Evolutionary conservation across 2,329 filamentous ascomycete species (phyloP).

Genomic region (Trichoderma sp.): DNA sequence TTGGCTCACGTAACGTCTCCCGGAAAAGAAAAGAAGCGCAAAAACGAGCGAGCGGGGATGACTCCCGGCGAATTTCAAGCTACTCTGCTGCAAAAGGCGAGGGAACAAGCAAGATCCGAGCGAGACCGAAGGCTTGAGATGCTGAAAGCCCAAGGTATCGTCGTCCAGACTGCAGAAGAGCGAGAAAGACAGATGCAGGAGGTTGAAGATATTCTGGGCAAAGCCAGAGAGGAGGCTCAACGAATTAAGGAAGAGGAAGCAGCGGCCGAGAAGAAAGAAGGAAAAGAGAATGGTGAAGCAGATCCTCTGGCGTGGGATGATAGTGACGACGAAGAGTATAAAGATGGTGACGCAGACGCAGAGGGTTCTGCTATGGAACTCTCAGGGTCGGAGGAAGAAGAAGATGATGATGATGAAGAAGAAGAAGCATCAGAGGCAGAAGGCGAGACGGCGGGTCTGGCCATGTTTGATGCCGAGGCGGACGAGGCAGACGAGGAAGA

Average conservation of each 20-base stretch:
- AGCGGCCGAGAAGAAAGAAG: slow-evolving; percentile 68
- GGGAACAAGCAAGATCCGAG: slow-evolving; percentile 77
- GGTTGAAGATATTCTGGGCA: slow-evolving; percentile 85
- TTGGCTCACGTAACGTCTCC: slow-evolving; percentile 73
- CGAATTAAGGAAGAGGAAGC: slow-evolving; percentile 78
- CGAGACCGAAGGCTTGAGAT: slow-evolving; percentile 75
- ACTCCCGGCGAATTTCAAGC: slow-evolving; percentile 69
- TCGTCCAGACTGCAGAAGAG: slow-evolving; percentile 84
- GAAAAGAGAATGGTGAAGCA: slow-evolving; percentile 47
- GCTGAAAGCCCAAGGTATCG: slow-evolving; percentile 76
- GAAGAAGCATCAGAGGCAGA: slow-evolving; percentile 40
- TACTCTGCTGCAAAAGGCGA: slow-evolving; percentile 68
- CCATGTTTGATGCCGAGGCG: slow-evolving; percentile 45
- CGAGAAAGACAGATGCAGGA: slow-evolving; percentile 78
- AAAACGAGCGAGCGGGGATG: slow-evolving; percentile 57
- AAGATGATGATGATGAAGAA: slow-evolving; percentile 38
- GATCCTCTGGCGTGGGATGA: slow-evolving; percentile 60
- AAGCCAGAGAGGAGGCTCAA: slow-evolving; percentile 73
- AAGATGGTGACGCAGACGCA: slow-evolving; percentile 42
- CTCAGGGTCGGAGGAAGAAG: slow-evolving; percentile 49
- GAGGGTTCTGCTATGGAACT: slow-evolving; percentile 46
- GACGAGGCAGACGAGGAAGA: slow-evolving; percentile 27
- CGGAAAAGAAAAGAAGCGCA: slow-evolving; percentile 51
- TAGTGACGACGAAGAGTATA: slow-evolving; percentile 56
- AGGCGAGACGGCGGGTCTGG: background rate